Percentiles rank a stretch among this genome's conserved stretches.
These are phyloP conservation scores for Salmacisia buchloeana DNA, from an alignment of 1,284 basidiomycete species.

Conservation along the genomic window DNA sequence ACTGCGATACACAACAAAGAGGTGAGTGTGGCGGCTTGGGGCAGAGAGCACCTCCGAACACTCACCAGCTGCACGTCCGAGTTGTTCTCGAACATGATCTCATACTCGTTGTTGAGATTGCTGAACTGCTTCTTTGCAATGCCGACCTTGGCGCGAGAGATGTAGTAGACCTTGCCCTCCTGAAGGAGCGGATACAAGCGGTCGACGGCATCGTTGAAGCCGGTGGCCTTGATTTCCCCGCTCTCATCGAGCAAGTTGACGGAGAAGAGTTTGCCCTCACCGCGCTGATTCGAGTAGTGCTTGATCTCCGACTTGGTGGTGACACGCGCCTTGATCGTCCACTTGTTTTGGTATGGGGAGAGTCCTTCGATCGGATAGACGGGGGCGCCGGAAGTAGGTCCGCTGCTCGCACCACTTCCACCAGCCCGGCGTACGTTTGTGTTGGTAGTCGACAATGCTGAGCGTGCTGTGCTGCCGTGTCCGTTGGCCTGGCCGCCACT, in stretches of 20 bases:
- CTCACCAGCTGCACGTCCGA: slow-evolving; percentile 43
- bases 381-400: slow-evolving; percentile 24
- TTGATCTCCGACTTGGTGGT: slow-evolving; percentile 84
- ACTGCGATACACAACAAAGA: slow-evolving; percentile 13
- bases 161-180: slow-evolving; percentile 87
- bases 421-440: no score
- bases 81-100: slow-evolving; percentile 73
- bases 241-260: slow-evolving; percentile 91
- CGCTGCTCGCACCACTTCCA: background rate
- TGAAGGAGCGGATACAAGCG: slow-evolving; percentile 75
- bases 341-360: slow-evolving; percentile 93
- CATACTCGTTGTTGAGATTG: slow-evolving; percentile 86
- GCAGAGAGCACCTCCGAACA: background rate
- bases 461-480: no score
- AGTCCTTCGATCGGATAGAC: slow-evolving; percentile 87
- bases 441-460: no score
- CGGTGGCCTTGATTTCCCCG: slow-evolving; percentile 60
- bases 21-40: background rate
- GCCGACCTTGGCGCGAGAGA: slow-evolving; percentile 84
- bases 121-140: slow-evolving; percentile 97
- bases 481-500: no score
- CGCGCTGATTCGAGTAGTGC: slow-evolving; percentile 80
- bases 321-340: slow-evolving; percentile 92
- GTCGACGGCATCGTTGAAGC: slow-evolving; percentile 82
- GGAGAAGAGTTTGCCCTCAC: slow-evolving; percentile 92